Evolutionary conservation across 2,329 filamentous ascomycete genomes (phyloP).

Genomic region (Chlorencoelia australis): DNA sequence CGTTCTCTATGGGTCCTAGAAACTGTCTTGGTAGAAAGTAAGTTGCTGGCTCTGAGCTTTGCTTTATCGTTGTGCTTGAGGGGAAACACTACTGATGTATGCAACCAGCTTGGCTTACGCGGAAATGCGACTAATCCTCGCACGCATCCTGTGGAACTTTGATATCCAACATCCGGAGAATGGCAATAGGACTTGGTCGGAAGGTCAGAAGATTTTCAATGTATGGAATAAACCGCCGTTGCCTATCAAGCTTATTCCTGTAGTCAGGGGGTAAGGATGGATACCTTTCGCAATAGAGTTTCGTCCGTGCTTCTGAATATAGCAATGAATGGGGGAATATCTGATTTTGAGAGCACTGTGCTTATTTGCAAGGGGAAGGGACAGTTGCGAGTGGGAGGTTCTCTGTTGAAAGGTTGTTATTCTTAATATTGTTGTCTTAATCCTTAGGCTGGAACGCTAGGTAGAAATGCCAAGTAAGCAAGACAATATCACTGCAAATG

Average conservation of each 20-base stretch:
- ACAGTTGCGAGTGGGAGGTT: no score
- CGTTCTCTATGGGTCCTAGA: constrained; percentile 4
- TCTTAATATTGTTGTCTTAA: no score
- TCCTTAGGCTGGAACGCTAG: no score
- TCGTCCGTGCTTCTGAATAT: no score
- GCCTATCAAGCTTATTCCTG: background rate
- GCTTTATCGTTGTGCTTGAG: background rate
- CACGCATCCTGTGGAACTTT: constrained; percentile 10
- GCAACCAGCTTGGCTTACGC: constrained; percentile 7
- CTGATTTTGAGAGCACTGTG: no score
- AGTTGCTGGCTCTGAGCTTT: no score
- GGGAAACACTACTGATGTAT: background rate
- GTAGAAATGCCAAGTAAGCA: no score
- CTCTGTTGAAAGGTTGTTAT: no score
- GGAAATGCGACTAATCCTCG: constrained; percentile 12
- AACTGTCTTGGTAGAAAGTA: constrained; percentile 12
- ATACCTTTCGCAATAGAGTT: no score
- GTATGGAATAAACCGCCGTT: constrained; percentile 1
- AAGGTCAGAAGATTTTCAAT: constrained; percentile 1
- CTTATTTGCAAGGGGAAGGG: no score
- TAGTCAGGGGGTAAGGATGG: background rate
- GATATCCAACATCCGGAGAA: constrained; percentile 6
- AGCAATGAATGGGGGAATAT: no score
- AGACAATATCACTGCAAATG: no score
- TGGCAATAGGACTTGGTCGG: background rate